Evolutionary conservation across 345 rosid species (phyloP).

Genomic region (Ailanthus altissimus): DNA sequence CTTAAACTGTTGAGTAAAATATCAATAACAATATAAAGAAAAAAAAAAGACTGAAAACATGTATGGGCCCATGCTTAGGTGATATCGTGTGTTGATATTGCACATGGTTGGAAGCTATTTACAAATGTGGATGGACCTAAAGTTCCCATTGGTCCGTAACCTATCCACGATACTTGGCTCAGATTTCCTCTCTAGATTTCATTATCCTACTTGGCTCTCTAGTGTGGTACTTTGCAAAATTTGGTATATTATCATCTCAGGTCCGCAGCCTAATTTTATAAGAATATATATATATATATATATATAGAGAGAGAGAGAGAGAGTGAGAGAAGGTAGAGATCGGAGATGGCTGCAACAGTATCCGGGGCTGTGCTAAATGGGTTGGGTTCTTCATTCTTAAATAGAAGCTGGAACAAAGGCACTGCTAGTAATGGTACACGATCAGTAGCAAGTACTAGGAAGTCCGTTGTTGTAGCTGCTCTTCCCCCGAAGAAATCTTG

Average conservation of each 20-base stretch:
- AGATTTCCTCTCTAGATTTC: slow-evolving; percentile 68
- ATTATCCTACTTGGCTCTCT: slow-evolving; percentile 51
- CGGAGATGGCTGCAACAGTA: slow-evolving; percentile 59
- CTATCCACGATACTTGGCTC: slow-evolving; percentile 50
- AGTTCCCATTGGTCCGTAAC: slow-evolving; percentile 66
- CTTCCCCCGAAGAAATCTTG: slow-evolving; percentile 79
- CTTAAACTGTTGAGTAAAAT: too few relatives aligned
- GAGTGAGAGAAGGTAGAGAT: neutral
- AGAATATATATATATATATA: too few relatives aligned
- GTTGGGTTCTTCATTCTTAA: slow-evolving; percentile 73
- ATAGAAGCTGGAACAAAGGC: slow-evolving; percentile 41
- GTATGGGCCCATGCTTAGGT: neutral
- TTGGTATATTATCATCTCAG: too few relatives aligned
- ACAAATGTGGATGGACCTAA: slow-evolving; percentile 56
- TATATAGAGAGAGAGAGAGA: slow-evolving; percentile 18
- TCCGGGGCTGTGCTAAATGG: slow-evolving; percentile 80
- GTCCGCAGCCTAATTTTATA: too few relatives aligned
- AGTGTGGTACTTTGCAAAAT: too few relatives aligned
- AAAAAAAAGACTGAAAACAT: too few relatives aligned
- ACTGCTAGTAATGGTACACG: slow-evolving; percentile 24
- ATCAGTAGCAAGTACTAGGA: slow-evolving; percentile 31
- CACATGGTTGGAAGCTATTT: slow-evolving; percentile 30
- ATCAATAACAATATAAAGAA: too few relatives aligned
- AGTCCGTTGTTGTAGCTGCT: slow-evolving; percentile 53
- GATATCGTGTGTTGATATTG: slow-evolving; percentile 2